Base-by-base conservation (phyloP, 345 rosid species). In the Punica granatum region DNA sequence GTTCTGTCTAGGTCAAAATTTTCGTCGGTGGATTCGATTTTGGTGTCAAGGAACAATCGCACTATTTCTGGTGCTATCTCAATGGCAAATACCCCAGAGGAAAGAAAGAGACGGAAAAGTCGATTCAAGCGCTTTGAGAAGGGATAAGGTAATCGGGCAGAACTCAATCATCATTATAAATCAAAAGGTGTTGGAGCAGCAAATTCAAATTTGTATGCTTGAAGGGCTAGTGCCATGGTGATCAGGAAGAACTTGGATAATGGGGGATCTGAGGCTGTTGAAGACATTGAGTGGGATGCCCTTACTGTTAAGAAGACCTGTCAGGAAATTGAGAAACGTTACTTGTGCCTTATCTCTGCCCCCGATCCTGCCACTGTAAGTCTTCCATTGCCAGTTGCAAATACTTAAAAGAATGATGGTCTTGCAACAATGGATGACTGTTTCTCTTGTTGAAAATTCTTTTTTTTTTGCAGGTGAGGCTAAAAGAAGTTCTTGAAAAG, bases 231-330 rank as follows among this genome's bases (percentile, higher is more conserved):
- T 78, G 93, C 96, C 21, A 64, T 83, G 81, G 82, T 88, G 72
- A 85, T 86, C 74, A 78, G 90, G 79, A 82, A 83, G 79, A 79
- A 16, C 75, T 85, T 88, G 68, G 98, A 92, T 60, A 88, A 85
- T 73, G 80, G 84, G 78, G 90, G 85, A 78, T 83, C 83, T 82
- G 79, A 83, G 73, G 96, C 99, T 63, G 99, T 94, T 72, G 99
- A 94, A 85, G 99, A 94, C 81, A 89, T 94, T 69, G 98, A 92
- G 61, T 94, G 99, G 98, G 96, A 94, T 83, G 89, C 99, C 44
- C 77, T 89, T 18, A 94, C 98, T 71, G 93, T 94, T 61, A 89
- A 85, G 77, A 98, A 98, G 70, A 88, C 97, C 66, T 83, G 98
- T 79, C 97, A 89, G 71, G 97, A 91, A 76, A 86, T 94, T 66